phyloP scores from a whole-genome alignment of 2,329 filamentous ascomycete genomes.

The Lecanoromycetidae sp. region DNA sequence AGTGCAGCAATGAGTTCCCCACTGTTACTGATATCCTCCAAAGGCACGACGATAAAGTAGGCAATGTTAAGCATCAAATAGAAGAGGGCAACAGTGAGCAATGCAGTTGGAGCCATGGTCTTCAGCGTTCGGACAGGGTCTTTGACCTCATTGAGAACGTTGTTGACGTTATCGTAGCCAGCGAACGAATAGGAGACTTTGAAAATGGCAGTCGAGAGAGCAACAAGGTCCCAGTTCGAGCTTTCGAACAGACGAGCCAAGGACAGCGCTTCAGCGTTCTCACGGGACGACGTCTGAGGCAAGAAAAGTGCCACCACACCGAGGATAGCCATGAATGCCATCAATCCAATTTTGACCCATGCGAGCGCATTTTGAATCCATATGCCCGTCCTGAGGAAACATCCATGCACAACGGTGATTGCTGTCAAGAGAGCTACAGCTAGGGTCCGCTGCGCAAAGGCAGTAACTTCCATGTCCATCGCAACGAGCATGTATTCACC shows the following conservation, averaged over 20 bases:
- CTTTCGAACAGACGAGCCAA: conserved; percentile 28
- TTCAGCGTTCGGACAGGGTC: conserved; percentile 54
- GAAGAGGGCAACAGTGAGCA: conserved; percentile 49
- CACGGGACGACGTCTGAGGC: neutral
- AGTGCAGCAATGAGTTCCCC: conserved; percentile 57
- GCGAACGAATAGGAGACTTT: conserved; percentile 60
- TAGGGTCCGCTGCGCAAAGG: conserved; percentile 42
- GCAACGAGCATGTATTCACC: conserved; percentile 54
- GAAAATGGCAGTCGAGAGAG: conserved; percentile 54
- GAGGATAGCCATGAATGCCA: conserved; percentile 43
- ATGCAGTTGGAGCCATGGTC: conserved; percentile 47
- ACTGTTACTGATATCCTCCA: conserved; percentile 54
- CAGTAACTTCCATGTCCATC: conserved; percentile 39
- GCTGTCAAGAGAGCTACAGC: conserved; percentile 45
- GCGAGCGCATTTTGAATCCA: conserved; percentile 49
- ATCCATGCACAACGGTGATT: conserved; percentile 48
- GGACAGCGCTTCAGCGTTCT: neutral
- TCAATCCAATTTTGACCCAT: conserved; percentile 50
- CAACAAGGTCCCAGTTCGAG: conserved; percentile 57
- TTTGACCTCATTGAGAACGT: conserved; percentile 59
- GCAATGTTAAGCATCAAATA: conserved; percentile 55
- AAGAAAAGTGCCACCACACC: conserved; percentile 3
- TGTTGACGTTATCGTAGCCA: conserved; percentile 54
- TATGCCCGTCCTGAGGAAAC: conserved; percentile 46
- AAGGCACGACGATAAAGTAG: conserved; percentile 43